Evolutionary conservation across 164 flowering plant species (phyloP).

Genomic region (Magnolia kwangsiensis): DNA sequence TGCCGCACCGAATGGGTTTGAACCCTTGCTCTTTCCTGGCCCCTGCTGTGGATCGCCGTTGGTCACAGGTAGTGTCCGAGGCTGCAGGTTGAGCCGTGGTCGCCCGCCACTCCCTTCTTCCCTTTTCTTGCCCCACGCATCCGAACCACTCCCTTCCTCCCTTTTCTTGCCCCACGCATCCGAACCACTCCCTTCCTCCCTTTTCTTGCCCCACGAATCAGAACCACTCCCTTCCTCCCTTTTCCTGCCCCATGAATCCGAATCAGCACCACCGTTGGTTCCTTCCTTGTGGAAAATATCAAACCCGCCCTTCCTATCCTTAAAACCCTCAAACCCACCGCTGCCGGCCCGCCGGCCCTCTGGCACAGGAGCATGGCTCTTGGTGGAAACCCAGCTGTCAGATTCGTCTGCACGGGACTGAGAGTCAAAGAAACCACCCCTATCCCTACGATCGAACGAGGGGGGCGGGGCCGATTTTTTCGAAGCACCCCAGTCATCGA

Average conservation of each 20-base stretch:
- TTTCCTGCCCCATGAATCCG: conserved; percentile 16
- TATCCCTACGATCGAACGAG: conserved; percentile 47
- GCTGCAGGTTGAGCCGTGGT: conserved; percentile 81
- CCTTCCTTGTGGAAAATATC: conserved; percentile 27
- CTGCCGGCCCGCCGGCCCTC: conserved; percentile 2
- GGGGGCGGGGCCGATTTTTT: conserved; percentile 48
- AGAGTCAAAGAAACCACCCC: conserved; percentile 56
- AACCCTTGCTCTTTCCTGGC: conserved; percentile 44
- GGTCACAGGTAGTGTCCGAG: conserved; percentile 52
- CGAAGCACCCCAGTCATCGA: conserved; percentile 78
- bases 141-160: conserved; percentile 8
- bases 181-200: conserved; percentile 9
- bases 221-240: conserved; percentile 13
- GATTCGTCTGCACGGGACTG: conserved; percentile 81
- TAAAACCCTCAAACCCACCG: conserved; percentile 19
- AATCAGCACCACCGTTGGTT: conserved; percentile 25
- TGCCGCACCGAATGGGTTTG: conserved; percentile 90
- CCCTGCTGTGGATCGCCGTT: conserved; percentile 27
- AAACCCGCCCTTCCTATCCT: conserved; percentile 31
- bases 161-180: conserved; percentile 14
- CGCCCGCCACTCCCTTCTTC: conserved; percentile 27
- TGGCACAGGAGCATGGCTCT: conserved; percentile 7
- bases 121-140: conserved; percentile 14
- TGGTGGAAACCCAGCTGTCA: conserved; percentile 41
- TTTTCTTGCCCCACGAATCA: conserved; percentile 1